A percentile compares a stretch with the other conserved stretches of the same genome.
phyloP scores from a whole-genome alignment of 2,329 filamentous ascomycete genomes.

The Aureobasidium zeae region DNA sequence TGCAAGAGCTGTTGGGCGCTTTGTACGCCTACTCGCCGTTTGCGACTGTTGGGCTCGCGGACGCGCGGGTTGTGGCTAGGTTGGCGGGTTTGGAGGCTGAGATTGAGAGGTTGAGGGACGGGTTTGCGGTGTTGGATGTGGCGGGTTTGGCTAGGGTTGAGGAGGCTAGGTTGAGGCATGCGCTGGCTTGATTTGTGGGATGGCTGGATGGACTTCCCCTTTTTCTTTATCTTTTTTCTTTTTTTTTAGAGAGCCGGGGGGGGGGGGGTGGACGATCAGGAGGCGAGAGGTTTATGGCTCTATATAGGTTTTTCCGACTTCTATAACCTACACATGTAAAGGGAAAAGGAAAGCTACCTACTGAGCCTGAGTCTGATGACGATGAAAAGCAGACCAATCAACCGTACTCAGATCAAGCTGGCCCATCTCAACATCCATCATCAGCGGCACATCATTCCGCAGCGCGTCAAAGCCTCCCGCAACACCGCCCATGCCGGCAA shows the following conservation, averaged over 20 bases:
- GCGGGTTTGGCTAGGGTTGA: constrained; percentile 20
- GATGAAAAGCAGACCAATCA: not conserved
- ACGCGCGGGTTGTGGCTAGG: constrained; percentile 22
- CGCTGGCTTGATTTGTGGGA: too few species aligned
- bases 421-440: constrained; percentile 6
- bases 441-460: not conserved
- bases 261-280: too few species aligned
- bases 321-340: too few species aligned
- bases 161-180: too few species aligned
- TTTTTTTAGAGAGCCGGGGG: too few species aligned
- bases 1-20: constrained; percentile 30
- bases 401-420: not conserved
- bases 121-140: constrained; percentile 29
- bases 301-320: too few species aligned
- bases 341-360: too few species aligned
- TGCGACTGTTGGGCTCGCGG: constrained; percentile 20
- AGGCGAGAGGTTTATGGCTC: too few species aligned
- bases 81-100: constrained; percentile 31
- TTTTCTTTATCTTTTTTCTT: not conserved
- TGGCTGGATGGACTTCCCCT: not conserved
- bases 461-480: not conserved
- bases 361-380: too few species aligned
- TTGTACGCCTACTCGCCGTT: constrained; percentile 30
- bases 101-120: constrained; percentile 31
- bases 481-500: not conserved